Conservation (phyloP, 345 rosid genomes). For the Aethionema arabicum region DNA sequence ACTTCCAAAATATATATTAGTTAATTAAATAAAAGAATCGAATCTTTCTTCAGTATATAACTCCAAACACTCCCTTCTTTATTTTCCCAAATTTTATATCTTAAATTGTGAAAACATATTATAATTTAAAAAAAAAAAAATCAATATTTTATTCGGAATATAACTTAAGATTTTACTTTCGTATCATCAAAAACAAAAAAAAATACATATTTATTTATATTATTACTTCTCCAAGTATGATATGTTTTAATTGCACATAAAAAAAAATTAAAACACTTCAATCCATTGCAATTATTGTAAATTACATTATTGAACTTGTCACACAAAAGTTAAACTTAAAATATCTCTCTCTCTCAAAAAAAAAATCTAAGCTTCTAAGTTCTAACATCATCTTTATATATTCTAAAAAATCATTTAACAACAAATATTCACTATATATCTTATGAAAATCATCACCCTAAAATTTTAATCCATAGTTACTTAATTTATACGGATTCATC, state of each 20-base stretch:
- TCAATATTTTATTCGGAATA: not conserved
- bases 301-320: constrained; percentile 27
- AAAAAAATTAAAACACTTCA: constrained; percentile 25
- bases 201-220: not conserved
- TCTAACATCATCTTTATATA: not conserved
- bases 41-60: constrained; percentile 37
- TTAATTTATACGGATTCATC: constrained; percentile 54
- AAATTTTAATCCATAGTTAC: not conserved
- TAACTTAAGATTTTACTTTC: not conserved
- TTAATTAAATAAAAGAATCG: constrained; percentile 25
- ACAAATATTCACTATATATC: constrained; percentile 33
- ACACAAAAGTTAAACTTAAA: constrained; percentile 21
- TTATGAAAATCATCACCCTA: constrained; percentile 23
- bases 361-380: constrained; percentile 10
- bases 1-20: constrained; percentile 30
- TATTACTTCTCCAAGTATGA: constrained; percentile 8
- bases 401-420: constrained; percentile 25
- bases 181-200: too few relatives aligned
- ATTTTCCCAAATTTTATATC: constrained; percentile 3
- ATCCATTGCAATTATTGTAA: constrained; percentile 32
- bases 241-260: constrained; percentile 15
- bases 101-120: constrained; percentile 29
- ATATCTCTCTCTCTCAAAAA: constrained; percentile 15
- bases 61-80: constrained; percentile 35
- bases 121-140: constrained; percentile 14